These are phyloP conservation scores for Silybum marianum DNA, from an alignment of 129 eudicot genomes.

Conservation along the genomic window DNA sequence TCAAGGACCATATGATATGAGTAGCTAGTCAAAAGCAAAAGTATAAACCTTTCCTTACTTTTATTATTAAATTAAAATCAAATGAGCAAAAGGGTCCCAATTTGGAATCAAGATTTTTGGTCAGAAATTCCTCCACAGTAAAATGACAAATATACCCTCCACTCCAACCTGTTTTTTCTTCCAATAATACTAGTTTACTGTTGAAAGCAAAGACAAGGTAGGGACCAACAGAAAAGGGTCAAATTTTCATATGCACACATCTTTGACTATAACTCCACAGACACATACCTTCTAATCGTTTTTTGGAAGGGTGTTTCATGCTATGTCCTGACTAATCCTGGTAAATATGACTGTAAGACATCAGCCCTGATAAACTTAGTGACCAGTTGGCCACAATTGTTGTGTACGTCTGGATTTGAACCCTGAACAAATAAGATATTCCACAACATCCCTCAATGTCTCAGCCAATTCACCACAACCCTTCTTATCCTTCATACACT, in stretches of 20 bases:
- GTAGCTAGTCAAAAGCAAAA: not conserved
- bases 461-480: too few relatives aligned
- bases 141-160: conserved; percentile 1
- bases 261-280: not conserved
- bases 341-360: too few relatives aligned
- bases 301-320: too few relatives aligned
- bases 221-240: not conserved
- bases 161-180: conserved; percentile 1
- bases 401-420: too few relatives aligned
- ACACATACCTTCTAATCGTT: not conserved
- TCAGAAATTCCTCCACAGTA: not conserved
- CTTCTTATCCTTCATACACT: not conserved
- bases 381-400: too few relatives aligned
- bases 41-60: not conserved
- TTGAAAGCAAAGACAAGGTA: not conserved
- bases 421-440: too few relatives aligned
- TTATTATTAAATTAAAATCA: not conserved
- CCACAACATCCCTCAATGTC: too few relatives aligned
- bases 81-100: not conserved
- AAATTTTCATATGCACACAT: not conserved
- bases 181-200: not conserved
- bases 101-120: conserved; percentile 2
- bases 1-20: not conserved
- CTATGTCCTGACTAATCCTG: too few relatives aligned
- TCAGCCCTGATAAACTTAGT: too few relatives aligned